These are phyloP conservation scores for Elasticomyces elasticus DNA, from an alignment of 495 filamentous ascomycete genomes.

Conservation along the genomic window DNA sequence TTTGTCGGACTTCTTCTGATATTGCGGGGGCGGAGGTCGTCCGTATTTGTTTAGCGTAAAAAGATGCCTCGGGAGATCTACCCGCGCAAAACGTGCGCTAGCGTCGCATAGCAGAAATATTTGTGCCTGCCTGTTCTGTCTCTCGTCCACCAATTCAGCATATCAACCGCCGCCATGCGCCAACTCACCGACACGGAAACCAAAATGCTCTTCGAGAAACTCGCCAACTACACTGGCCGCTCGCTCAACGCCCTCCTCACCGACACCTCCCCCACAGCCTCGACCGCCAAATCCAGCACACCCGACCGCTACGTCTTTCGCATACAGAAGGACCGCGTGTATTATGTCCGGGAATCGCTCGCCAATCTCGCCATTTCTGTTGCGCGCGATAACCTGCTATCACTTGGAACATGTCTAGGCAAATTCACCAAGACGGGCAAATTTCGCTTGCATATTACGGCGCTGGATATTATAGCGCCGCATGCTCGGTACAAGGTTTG, in stretches of 20 bases:
- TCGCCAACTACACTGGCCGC: constrained; percentile 72
- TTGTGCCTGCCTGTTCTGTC: background rate
- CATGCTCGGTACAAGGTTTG: constrained; percentile 90
- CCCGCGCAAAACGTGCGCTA: background rate
- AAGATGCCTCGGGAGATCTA: background rate
- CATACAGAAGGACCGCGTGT: constrained; percentile 66
- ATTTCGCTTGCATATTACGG: constrained; percentile 74
- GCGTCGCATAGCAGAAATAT: background rate
- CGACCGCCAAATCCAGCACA: constrained; percentile 39
- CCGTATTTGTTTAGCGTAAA: background rate
- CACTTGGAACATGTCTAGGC: constrained; percentile 73
- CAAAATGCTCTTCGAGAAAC: constrained; percentile 60
- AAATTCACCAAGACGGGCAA: constrained; percentile 92
- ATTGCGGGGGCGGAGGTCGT: background rate
- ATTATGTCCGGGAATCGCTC: constrained; percentile 75
- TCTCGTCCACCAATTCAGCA: background rate
- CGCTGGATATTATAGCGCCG: constrained; percentile 72
- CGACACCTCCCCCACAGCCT: constrained; percentile 43
- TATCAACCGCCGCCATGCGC: constrained; percentile 20
- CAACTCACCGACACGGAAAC: constrained; percentile 29
- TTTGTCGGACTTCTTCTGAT: no score
- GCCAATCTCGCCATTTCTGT: constrained; percentile 85
- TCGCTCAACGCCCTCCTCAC: constrained; percentile 74
- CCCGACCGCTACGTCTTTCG: constrained; percentile 78
- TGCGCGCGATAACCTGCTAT: constrained; percentile 66